A percentile compares a stretch with the other conserved stretches of the same genome.
These are phyloP conservation scores for Epichloe glyceriae DNA, from an alignment of 2,329 filamentous ascomycete species.

Conservation along the genomic window DNA sequence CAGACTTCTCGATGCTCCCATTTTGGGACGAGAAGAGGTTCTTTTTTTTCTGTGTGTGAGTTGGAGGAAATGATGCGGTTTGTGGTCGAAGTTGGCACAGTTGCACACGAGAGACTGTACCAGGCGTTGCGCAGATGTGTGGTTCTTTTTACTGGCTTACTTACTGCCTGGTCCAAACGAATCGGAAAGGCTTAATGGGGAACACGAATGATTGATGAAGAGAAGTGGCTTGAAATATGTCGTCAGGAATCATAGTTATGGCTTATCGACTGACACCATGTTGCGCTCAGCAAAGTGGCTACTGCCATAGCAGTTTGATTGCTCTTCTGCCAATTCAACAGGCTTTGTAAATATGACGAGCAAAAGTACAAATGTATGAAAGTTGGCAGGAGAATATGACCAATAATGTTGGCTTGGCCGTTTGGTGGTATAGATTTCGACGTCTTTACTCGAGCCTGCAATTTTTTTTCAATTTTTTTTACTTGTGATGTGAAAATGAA, in stretches of 20 bases:
- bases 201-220: constrained; percentile 1
- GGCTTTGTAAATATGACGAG: constrained; percentile 9
- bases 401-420: background rate
- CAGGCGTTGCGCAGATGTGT: constrained; percentile 12
- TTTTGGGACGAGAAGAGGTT: background rate
- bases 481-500: background rate
- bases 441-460: background rate
- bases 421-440: background rate
- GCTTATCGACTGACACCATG: constrained; percentile 10
- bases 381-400: background rate
- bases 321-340: background rate
- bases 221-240: background rate
- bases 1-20: background rate
- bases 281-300: constrained; percentile 10
- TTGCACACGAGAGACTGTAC: constrained; percentile 15
- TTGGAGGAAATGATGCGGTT: constrained; percentile 12
- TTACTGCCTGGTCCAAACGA: background rate
- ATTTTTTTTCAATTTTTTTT: background rate
- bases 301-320: background rate
- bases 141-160: background rate
- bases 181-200: constrained; percentile 4
- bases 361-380: constrained; percentile 2
- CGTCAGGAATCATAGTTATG: constrained; percentile 8
- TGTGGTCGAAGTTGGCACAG: constrained; percentile 11
- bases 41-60: too few species aligned